phyloP scores from a whole-genome alignment of 2,329 filamentous ascomycete genomes.

The Aureobasidium sp. region DNA sequence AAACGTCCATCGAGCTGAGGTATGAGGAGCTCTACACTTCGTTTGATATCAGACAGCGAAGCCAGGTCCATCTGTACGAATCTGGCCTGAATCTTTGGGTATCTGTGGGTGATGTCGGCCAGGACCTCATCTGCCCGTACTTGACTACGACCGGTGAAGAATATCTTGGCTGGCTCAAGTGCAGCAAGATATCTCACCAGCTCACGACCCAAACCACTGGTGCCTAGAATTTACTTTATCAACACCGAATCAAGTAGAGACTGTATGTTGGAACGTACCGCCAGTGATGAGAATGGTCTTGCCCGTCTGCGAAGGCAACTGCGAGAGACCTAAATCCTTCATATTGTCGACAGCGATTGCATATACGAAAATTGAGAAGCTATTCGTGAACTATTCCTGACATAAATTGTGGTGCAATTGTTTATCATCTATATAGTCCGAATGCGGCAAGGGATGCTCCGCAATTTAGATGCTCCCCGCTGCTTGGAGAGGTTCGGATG shows the following conservation, averaged over 20 bases:
- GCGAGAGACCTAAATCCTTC: not conserved
- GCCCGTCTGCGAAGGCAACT: not conserved
- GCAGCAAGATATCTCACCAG: constrained; percentile 37
- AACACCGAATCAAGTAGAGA: not conserved
- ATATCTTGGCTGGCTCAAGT: constrained; percentile 39
- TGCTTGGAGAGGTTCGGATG: not conserved
- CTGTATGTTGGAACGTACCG: not conserved
- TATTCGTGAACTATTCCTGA: no score
- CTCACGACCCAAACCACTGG: constrained; percentile 40
- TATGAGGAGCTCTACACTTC: not conserved
- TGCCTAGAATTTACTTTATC: constrained; percentile 27
- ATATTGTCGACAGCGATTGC: not conserved
- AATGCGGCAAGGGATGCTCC: not conserved
- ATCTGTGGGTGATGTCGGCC: constrained; percentile 20
- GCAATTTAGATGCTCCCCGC: not conserved
- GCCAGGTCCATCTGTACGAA: constrained; percentile 33
- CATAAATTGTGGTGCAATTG: not conserved
- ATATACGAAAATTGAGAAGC: not conserved
- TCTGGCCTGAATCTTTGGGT: constrained; percentile 6
- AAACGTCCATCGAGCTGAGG: constrained; percentile 25
- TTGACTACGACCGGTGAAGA: constrained; percentile 39
- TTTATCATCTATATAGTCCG: not conserved
- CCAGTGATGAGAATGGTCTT: constrained; percentile 19
- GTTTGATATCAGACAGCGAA: constrained; percentile 29
- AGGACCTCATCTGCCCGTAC: constrained; percentile 36